Conservation (phyloP, 441 rosid genomes). For the Gossypium gossypioides region DNA sequence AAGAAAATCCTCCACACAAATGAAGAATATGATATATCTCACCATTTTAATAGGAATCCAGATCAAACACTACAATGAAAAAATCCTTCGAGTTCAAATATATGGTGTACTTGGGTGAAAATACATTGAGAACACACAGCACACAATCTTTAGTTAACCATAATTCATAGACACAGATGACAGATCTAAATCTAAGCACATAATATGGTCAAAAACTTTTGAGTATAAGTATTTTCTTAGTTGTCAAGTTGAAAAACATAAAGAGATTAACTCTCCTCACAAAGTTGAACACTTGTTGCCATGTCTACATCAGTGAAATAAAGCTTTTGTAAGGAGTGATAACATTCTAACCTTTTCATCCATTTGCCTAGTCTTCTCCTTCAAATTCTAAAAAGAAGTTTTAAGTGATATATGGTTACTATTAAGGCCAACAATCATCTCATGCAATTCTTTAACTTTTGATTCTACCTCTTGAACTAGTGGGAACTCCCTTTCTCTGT, state of each 20-base stretch:
- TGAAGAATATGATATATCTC: neutral
- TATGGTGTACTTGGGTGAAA: neutral
- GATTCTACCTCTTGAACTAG: constrained; percentile 55
- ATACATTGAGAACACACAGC: neutral
- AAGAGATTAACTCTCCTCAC: neutral
- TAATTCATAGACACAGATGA: neutral
- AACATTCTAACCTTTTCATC: constrained; percentile 46
- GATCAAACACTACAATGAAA: neutral
- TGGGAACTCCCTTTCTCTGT: constrained; percentile 55
- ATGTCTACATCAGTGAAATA: neutral
- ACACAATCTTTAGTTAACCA: neutral
- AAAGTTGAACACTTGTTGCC: neutral
- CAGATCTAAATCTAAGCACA: neutral
- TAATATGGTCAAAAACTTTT: neutral
- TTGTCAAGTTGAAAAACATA: neutral
- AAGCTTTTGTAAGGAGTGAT: neutral
- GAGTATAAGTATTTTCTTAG: neutral
- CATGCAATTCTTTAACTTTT: constrained; percentile 49
- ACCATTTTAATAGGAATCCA: neutral
- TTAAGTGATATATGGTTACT: constrained; percentile 58
- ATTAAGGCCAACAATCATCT: constrained; percentile 53
- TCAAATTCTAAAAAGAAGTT: constrained; percentile 43
- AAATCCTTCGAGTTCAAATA: constrained; percentile 1
- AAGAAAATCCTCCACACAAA: neutral
- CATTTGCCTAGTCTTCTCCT: constrained; percentile 48